A percentile compares a stretch with the other conserved stretches of the same genome.
phyloP scores from a whole-genome alignment of 2,329 filamentous ascomycete species.

The Calonectria pauciramosa region DNA sequence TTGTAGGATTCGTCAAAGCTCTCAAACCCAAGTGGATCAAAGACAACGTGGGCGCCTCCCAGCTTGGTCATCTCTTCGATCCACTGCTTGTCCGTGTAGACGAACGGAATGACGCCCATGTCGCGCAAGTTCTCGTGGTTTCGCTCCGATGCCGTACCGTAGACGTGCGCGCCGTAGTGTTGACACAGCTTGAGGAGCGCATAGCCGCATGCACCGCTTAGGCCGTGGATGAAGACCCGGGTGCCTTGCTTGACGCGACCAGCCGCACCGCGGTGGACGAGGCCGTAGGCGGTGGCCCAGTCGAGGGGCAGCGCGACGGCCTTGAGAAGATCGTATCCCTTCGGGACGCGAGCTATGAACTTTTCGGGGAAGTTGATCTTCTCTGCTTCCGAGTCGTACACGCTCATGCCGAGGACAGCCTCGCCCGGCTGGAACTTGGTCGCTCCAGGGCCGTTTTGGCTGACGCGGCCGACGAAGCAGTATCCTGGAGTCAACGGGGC shows the following conservation, averaged over 20 bases:
- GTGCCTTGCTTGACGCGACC: conserved; percentile 56
- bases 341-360: conserved; percentile 58
- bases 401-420: conserved; percentile 52
- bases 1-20: conserved; percentile 64
- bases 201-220: conserved; percentile 64
- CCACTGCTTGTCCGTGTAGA: conserved; percentile 65
- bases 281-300: conserved; percentile 59
- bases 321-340: conserved; percentile 55
- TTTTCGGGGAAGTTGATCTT: conserved; percentile 62
- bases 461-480: conserved; percentile 60
- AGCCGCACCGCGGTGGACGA: conserved; percentile 52
- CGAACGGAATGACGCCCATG: conserved; percentile 58
- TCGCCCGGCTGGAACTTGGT: conserved; percentile 50
- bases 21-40: conserved; percentile 64
- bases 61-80: conserved; percentile 58
- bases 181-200: conserved; percentile 58
- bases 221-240: conserved; percentile 64
- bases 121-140: conserved; percentile 58
- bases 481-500: conserved; percentile 65
- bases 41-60: conserved; percentile 62
- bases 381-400: conserved; percentile 60
- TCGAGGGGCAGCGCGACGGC: conserved; percentile 59
- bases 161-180: conserved; percentile 60
- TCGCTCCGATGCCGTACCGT: conserved; percentile 61
- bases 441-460: conserved; percentile 52